Conservation (phyloP, 306 rosid species). For the Fragaria nilgerrensis region DNA sequence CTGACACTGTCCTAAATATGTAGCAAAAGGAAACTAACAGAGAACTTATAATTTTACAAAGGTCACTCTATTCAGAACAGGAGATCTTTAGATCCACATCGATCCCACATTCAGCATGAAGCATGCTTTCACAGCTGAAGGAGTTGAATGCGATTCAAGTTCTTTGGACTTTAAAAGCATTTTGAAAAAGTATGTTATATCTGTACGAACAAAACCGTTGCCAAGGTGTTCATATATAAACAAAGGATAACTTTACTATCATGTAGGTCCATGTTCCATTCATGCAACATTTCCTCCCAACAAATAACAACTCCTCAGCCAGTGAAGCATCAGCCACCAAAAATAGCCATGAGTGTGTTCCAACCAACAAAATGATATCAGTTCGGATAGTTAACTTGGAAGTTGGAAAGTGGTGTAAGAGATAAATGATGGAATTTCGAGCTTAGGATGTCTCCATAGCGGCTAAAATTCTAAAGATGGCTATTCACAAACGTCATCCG, state of each 20-base stretch:
- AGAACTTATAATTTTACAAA: background rate
- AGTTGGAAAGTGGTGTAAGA: background rate
- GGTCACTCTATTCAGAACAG: background rate
- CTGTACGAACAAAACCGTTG: background rate
- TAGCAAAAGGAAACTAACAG: background rate
- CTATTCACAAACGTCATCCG: background rate
- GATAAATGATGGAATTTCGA: background rate
- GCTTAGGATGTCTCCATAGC: background rate
- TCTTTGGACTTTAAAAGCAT: background rate
- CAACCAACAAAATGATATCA: background rate
- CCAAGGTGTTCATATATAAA: background rate
- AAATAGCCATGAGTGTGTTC: background rate
- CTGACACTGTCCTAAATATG: background rate
- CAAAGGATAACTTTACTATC: background rate
- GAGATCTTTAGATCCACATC: background rate
- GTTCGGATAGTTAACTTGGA: background rate
- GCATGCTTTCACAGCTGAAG: background rate
- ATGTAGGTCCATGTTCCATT: background rate
- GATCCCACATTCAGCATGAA: conserved; percentile 10
- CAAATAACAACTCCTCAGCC: background rate
- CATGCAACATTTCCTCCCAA: background rate
- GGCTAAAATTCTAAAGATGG: background rate
- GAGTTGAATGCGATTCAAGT: background rate
- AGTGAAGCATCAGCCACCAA: background rate
- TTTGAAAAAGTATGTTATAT: background rate